Evolutionary conservation across 2,329 filamentous ascomycete species (phyloP).

Genomic region (Colletotrichum chrysophilum): DNA sequence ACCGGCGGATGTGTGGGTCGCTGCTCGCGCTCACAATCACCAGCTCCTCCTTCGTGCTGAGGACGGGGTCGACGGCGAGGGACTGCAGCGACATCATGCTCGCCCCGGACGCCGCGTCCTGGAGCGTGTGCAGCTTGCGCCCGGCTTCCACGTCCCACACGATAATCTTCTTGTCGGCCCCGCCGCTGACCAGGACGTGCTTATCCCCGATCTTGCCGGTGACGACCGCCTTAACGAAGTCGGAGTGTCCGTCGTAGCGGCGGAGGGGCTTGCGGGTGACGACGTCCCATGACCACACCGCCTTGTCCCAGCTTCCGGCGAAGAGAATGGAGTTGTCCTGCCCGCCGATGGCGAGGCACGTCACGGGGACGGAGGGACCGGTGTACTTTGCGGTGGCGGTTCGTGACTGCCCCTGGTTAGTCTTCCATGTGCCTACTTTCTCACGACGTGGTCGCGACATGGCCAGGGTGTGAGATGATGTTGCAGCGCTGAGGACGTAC

Average conservation of each 20-base stretch:
- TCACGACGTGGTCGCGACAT: too few relatives aligned
- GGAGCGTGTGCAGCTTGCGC: slow-evolving; percentile 74
- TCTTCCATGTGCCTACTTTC: background rate
- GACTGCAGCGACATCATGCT: slow-evolving; percentile 81
- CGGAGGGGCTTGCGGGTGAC: slow-evolving; percentile 57
- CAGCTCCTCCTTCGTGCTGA: slow-evolving; percentile 53
- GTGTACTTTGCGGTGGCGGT: slow-evolving; percentile 52
- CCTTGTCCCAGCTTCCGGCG: slow-evolving; percentile 94
- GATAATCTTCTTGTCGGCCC: slow-evolving; percentile 80
- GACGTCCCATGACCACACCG: slow-evolving; percentile 84
- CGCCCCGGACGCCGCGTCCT: slow-evolving; percentile 66
- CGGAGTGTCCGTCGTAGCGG: slow-evolving; percentile 77
- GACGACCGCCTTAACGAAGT: slow-evolving; percentile 88
- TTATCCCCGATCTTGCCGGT: slow-evolving; percentile 65
- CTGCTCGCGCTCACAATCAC: slow-evolving; percentile 81
- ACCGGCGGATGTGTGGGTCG: slow-evolving; percentile 79
- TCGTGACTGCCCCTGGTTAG: slow-evolving; percentile 2
- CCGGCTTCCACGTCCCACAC: slow-evolving; percentile 81
- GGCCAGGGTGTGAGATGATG: too few relatives aligned
- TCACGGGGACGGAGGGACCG: slow-evolving; percentile 81
- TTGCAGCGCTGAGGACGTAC: slow-evolving; percentile 46
- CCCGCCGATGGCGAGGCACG: slow-evolving; percentile 73
- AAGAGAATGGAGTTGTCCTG: slow-evolving; percentile 67
- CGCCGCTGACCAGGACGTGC: slow-evolving; percentile 73
- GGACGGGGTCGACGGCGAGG: slow-evolving; percentile 74